Conservation (phyloP, 139 green algal species). For the Spirogloea muscicola region DNA sequence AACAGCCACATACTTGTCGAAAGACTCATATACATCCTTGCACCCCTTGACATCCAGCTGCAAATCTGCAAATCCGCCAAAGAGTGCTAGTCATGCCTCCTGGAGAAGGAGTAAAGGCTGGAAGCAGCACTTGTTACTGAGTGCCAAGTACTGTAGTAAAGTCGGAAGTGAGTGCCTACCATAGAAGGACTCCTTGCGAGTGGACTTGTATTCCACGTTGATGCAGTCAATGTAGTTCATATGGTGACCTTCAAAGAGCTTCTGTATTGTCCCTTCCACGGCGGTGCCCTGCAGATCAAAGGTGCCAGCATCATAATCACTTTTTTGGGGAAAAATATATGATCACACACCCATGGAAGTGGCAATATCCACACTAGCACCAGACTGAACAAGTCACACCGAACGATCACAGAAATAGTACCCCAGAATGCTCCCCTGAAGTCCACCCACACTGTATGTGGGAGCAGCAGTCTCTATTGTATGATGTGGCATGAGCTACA, state of each 20-base stretch:
- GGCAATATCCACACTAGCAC: too few relatives aligned
- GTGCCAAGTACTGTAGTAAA: neutral
- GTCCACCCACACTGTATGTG: neutral
- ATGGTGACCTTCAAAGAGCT: slow-evolving; percentile 90
- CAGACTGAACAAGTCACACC: neutral
- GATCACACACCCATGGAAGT: neutral
- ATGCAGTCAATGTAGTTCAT: slow-evolving; percentile 90
- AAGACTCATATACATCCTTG: slow-evolving; percentile 56
- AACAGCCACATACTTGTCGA: slow-evolving; percentile 68
- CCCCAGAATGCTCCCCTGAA: neutral
- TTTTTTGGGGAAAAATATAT: slow-evolving; percentile 23
- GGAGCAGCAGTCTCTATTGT: neutral
- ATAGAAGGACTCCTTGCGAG: slow-evolving; percentile 78
- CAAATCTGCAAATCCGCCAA: slow-evolving; percentile 51
- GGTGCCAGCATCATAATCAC: neutral
- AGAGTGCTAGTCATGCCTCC: slow-evolving; percentile 5
- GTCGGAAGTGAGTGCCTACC: neutral
- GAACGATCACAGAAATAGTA: neutral
- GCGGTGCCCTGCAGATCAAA: slow-evolving; percentile 55
- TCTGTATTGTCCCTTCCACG: slow-evolving; percentile 84
- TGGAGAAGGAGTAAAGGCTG: neutral
- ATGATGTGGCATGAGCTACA: neutral
- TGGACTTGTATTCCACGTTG: slow-evolving; percentile 86
- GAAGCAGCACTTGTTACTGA: neutral
- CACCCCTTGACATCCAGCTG: slow-evolving; percentile 94